Conservation (phyloP, 495 filamentous ascomycete species). For the Penicillium atrosanguineum region DNA sequence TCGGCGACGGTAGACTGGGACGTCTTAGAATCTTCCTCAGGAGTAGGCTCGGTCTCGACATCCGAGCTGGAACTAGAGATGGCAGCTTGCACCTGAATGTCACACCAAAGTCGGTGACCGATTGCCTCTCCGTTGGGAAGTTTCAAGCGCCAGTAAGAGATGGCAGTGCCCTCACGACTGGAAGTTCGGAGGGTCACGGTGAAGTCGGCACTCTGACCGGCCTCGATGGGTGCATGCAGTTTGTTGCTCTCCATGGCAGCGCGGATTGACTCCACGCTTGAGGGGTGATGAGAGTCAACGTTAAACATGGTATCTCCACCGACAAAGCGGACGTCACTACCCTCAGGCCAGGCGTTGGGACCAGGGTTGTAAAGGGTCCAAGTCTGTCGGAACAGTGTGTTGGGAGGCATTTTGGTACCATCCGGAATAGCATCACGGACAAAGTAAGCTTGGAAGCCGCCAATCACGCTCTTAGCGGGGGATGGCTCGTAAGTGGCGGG, state of each 20-base stretch:
- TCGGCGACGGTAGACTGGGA: constrained; percentile 16
- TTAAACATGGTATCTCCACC: constrained; percentile 95
- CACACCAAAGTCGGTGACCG: constrained; percentile 93
- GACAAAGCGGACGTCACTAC: constrained; percentile 85
- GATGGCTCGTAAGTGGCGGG: neutral
- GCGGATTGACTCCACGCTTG: constrained; percentile 66
- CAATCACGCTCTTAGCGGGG: neutral
- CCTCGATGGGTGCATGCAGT: constrained; percentile 61
- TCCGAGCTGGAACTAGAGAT: constrained; percentile 5
- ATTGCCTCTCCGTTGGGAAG: constrained; percentile 77
- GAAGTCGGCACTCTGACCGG: constrained; percentile 75
- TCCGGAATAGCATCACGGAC: constrained; percentile 75
- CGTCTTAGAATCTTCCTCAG: constrained; percentile 20
- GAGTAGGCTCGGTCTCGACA: constrained; percentile 9
- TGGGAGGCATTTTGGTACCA: constrained; percentile 65
- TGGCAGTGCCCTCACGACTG: constrained; percentile 64
- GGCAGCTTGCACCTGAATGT: constrained; percentile 63
- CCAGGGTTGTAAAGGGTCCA: constrained; percentile 92
- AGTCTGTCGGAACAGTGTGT: constrained; percentile 76
- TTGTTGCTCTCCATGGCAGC: constrained; percentile 78
- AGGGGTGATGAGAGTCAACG: constrained; percentile 72
- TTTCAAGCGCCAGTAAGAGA: constrained; percentile 96
- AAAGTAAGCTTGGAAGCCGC: constrained; percentile 66
- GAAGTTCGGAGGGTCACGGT: constrained; percentile 82
- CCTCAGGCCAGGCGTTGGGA: constrained; percentile 74